phyloP scores from a whole-genome alignment of 148 eudicot genomes.

The Drosera capensis region DNA sequence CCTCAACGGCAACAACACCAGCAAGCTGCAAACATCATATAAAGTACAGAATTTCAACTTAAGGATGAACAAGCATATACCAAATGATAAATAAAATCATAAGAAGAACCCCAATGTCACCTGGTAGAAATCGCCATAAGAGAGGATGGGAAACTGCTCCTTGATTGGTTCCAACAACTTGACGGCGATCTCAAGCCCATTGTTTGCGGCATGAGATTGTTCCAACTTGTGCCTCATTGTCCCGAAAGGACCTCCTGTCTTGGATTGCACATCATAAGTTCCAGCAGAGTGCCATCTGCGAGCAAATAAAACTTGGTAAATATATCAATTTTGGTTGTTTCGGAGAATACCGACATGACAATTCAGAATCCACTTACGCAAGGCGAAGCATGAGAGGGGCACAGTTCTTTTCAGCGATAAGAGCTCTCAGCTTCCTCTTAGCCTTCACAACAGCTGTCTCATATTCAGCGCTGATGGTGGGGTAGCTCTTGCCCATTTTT shows the following conservation, averaged over 20 bases:
- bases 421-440: slow-evolving; percentile 60
- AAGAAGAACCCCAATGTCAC: no score
- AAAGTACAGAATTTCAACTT: no score
- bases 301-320: no score
- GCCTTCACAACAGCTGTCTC: slow-evolving; percentile 43
- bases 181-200: background rate
- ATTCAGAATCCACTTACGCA: slow-evolving; percentile 67
- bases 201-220: background rate
- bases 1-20: background rate
- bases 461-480: slow-evolving; percentile 62
- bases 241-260: background rate
- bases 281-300: background rate
- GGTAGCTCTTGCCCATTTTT: slow-evolving; percentile 70
- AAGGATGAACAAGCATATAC: no score
- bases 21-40: no score
- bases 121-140: background rate
- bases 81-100: no score
- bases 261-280: background rate
- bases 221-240: background rate
- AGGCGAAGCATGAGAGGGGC: slow-evolving; percentile 81
- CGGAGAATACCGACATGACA: no score
- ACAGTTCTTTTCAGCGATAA: slow-evolving; percentile 61
- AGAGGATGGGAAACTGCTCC: background rate
- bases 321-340: no score
- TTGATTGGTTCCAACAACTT: background rate